These are phyloP conservation scores for Candida glaebosa DNA, from an alignment of 805 yeast species.

Conservation along the genomic window DNA sequence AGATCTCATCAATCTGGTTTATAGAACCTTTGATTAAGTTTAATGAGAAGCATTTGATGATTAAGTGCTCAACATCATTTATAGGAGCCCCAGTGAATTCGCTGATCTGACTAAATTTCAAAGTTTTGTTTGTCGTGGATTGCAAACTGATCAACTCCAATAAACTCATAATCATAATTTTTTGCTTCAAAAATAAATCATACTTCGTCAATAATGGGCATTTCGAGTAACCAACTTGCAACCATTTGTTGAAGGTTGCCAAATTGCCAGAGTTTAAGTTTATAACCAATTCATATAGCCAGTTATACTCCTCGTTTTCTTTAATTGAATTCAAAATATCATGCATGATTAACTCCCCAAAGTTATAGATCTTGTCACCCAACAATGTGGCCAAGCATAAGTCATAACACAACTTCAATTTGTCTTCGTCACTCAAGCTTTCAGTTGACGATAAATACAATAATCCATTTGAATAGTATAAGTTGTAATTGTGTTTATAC, in stretches of 20 bases:
- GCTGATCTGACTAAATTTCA: conserved; percentile 72
- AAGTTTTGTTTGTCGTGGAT: conserved; percentile 69
- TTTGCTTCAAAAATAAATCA: conserved; percentile 74
- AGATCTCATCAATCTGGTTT: conserved; percentile 77
- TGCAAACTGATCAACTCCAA: conserved; percentile 79
- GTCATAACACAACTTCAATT: conserved; percentile 57
- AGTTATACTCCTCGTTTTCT: conserved; percentile 47
- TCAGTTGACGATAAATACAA: conserved; percentile 71
- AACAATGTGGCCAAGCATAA: conserved; percentile 81
- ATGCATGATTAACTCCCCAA: conserved; percentile 91
- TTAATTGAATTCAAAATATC: conserved; percentile 62
- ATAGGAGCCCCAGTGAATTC: conserved; percentile 58
- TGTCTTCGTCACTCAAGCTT: conserved; percentile 34
- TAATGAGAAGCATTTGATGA: conserved; percentile 86
- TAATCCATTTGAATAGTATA: conserved; percentile 76
- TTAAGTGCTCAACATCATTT: conserved; percentile 82
- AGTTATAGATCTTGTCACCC: conserved; percentile 90
- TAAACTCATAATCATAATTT: conserved; percentile 87
- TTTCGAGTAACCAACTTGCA: conserved; percentile 33
- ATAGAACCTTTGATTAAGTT: conserved; percentile 85
- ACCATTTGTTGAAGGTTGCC: conserved; percentile 52
- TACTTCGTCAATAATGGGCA: conserved; percentile 56
- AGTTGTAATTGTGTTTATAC: conserved; percentile 71
- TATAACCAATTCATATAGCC: conserved; percentile 71
- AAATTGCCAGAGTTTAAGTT: conserved; percentile 80